phyloP scores from a whole-genome alignment of 441 rosid species.

The Kokia cookei region DNA sequence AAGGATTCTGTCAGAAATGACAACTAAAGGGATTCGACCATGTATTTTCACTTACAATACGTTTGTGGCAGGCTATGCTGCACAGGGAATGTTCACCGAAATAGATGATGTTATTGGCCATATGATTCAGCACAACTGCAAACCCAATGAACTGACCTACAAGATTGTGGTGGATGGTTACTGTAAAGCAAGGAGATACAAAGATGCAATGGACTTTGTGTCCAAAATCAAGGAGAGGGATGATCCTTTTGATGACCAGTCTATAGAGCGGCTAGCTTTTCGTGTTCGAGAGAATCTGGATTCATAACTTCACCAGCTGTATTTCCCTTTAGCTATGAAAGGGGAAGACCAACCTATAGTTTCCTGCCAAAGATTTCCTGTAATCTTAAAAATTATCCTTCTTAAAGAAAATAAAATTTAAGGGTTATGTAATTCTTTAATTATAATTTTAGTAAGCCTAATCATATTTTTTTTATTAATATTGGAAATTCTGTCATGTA shows the following conservation, averaged over 20 bases:
- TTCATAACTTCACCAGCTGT: slow-evolving; percentile 20
- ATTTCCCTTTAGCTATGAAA: too few relatives aligned
- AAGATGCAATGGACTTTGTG: slow-evolving; percentile 78
- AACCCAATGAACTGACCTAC: slow-evolving; percentile 75
- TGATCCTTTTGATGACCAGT: slow-evolving; percentile 38
- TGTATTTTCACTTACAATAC: slow-evolving; percentile 87
- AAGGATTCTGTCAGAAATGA: slow-evolving; percentile 70
- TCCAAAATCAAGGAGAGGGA: slow-evolving; percentile 56
- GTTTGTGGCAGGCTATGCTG: slow-evolving; percentile 68
- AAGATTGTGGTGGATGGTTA: slow-evolving; percentile 80
- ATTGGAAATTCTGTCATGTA: too few relatives aligned
- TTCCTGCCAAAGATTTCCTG: too few relatives aligned
- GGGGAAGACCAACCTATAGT: too few relatives aligned
- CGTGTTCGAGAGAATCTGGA: slow-evolving; percentile 48
- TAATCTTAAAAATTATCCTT: too few relatives aligned
- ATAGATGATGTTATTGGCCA: slow-evolving; percentile 57
- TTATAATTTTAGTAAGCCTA: too few relatives aligned
- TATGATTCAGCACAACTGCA: slow-evolving; percentile 67
- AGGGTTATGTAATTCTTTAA: too few relatives aligned
- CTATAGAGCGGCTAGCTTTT: slow-evolving; percentile 48
- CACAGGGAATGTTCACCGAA: slow-evolving; percentile 57
- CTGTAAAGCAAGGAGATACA: slow-evolving; percentile 55
- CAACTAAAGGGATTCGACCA: slow-evolving; percentile 55
- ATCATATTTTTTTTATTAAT: too few relatives aligned
- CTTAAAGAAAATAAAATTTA: too few relatives aligned